Evolutionary conservation across 306 rosid genomes (phyloP), one percentile per base, ranked within the genome.

Genomic region (Citrullus colocynthis): DNA sequence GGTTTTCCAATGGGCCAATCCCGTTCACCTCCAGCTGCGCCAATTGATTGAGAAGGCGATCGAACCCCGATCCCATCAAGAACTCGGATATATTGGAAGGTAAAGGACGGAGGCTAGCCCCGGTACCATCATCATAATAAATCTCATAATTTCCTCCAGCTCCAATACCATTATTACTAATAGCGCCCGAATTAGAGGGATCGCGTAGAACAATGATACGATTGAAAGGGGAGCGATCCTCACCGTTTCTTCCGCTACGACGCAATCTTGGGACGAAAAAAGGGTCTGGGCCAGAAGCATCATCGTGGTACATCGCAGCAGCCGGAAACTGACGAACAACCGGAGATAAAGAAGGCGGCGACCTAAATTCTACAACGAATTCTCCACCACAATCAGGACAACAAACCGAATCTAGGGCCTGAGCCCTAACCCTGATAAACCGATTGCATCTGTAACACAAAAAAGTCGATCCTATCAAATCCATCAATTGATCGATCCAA

Each of bases 11-110:
- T 45, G 87, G 48, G 7, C 73, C 86, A 32, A 81, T 81, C 44
- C 85, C 82, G 12, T 87, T 83, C 18, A 81, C 81, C 76, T 90
- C 93, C 37, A 90, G 49, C 21, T 83, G 89, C 13, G 88, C 70
- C 82, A 89, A 80, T 39, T 89, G 96, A 58, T 90, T 86, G 5
- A 90, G 87, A 45, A 90, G 55, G 18, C 87, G 93, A 59, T 90
- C 93, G 20, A 90, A 88, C 2, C 96, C 93, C 1, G 96, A 86
- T 12, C 90, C 96, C 88, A 90, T 85, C 52, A 90, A 64, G 57
- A 87, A 84, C 60, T 90, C 90, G 32, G 96, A 83, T 28, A 87
- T 84, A 69, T 85, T 86, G 0, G 88, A 76, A 6, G 96, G 93
- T 2, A 90, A 45, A 0, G 91, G 93, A 7, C 93, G 88, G 4